Base-by-base conservation (phyloP, 257 asterid species). In the Dorcoceras hygrometricum region DNA sequence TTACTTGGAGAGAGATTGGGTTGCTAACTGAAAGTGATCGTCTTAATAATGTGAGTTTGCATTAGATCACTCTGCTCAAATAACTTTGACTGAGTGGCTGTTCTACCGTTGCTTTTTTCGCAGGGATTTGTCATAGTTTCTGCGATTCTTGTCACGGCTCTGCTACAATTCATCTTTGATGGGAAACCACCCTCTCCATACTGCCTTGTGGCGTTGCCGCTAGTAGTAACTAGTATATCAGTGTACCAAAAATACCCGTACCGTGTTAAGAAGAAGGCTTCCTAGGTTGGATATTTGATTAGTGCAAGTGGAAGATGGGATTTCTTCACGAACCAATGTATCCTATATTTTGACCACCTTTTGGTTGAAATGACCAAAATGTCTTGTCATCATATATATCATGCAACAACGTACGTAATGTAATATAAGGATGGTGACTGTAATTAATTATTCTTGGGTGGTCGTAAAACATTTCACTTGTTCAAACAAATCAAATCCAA, bases 101-200 rank as follows among this genome's bases (percentile, higher is more conserved):
- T 27, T 43, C 4, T 39, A 16, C 51, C 32, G 31, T 19, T 36
- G 26, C 9, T 12, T 4, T 28, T 51, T 31, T 63, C 14, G 78
- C 86, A 93, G 99, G 99, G 97, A 62, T 93, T 93, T 78, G 92
- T 90, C 27, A 90, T 87, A 50, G 99, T 93, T 43, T 90, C 96
- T 70, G 99, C 99, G 23, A 92, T 90, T 65, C 81, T 90, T 23
- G 99, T 90, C 60, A 93, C 99, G 8, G 97, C 99, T 31, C 76
- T 93, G 75, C 80, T 90, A 36, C 99, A 93, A 75, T 85, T 73
- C 79, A 63, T 88, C 65, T 90, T 90, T 27, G 99, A 93, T 46
- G 95, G 96, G 23, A 85, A 79, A 72, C 92, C 95, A 29, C 99
- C 97, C 58, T 83, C 99, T 9, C 73, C 83, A 23, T 85, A 74